Base-by-base conservation (phyloP, 257 asterid species). In the Solanum arcanum region DNA sequence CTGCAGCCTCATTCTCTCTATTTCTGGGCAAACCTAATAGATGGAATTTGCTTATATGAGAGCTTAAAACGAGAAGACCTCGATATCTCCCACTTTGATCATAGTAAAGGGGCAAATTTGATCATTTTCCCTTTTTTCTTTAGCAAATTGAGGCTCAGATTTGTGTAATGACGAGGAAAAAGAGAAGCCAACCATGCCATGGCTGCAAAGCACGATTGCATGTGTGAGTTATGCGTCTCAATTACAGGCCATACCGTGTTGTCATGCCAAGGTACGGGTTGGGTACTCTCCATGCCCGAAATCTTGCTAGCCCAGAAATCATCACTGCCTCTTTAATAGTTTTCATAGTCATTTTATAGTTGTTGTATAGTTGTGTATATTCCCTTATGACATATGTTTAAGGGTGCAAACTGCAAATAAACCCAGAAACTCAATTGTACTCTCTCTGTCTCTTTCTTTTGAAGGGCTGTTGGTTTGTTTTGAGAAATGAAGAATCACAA, bases 381-480 rank as follows among this genome's bases (percentile, higher is more conserved):
- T 78, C 41, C 37, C 12, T 77, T n/a, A 7, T 25, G 66, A 46
- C 23, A 46, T 46, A 16, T 25, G 7, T 46, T 10, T 33, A 25
- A 46, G 25, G 84, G 66, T 46, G 25, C 25, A 46, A 78, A 46
- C 29, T 7, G 42, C 42, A 15, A 78, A 15, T 16, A 46, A 14
- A 78, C 84, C 64, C 64, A 46, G n/a, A 77, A 47, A 78, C 41
- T 46, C 27, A 27, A 46, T 6, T 75, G 70, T 59, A 29, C 83
- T 80, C 59, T 83, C 72, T 39, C 20, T 60, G 31, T 86, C 78
- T 44, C 13, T 9, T 31, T 42, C 77, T 16, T 10, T 59, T 6
- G 4, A 86, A 83, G 88, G 86, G 91, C 62, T 86, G 89, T 87
- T 88, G 72, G 74, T 86, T 86, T 37, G 76, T 20, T 66, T 1